Base-by-base conservation (phyloP, 2,329 filamentous ascomycete genomes). In the Sclerotiophoma versabilis region DNA sequence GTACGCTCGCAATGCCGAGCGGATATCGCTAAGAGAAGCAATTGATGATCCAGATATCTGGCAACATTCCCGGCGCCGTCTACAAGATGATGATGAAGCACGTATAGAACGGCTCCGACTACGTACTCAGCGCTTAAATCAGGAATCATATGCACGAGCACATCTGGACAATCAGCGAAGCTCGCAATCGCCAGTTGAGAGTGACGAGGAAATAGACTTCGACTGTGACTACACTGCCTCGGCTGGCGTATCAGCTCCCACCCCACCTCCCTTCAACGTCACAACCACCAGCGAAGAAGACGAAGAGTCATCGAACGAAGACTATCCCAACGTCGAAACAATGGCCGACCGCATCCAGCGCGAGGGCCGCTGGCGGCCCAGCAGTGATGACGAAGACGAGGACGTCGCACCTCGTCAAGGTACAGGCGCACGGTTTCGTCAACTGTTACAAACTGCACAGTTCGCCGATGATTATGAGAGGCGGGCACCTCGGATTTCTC, bases 241-340 rank as follows among this genome's bases (percentile, higher is more conserved):
- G 17, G 62, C 66, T 8, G 69, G 71, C 11, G 50, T 75, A 10
- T 71, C 70, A 27, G 72, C 71, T 17, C 70, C 71, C 4, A 73
- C 69, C 12, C 73, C 72, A n/a, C 73, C 74, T n/a, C 72, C 71
- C 1, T 78, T 78, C 55, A 75, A 70, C 11, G 71, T 78, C 23
- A 76, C 74, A 11, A 73, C 71, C 17, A 73, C 74, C 19, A 73
- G 64, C 41, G 71, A 71, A 19, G 66, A 65, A 11, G 68, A 72
- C 15, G 69, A 73, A 7, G 68, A 70, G 12, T 69, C 69, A 9
- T 68, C 66, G 11, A 75, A 73, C 41, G 72, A 76, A 46, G 75
- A 76, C 37, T 54, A 66, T 22, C 71, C 75, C 5, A 76, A 72
- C 37, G 67, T 73, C 27, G 72, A 72, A 6, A 69, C 74, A 4